phyloP scores from a whole-genome alignment of 2,329 filamentous ascomycete species.

The Blastomyces parvus region DNA sequence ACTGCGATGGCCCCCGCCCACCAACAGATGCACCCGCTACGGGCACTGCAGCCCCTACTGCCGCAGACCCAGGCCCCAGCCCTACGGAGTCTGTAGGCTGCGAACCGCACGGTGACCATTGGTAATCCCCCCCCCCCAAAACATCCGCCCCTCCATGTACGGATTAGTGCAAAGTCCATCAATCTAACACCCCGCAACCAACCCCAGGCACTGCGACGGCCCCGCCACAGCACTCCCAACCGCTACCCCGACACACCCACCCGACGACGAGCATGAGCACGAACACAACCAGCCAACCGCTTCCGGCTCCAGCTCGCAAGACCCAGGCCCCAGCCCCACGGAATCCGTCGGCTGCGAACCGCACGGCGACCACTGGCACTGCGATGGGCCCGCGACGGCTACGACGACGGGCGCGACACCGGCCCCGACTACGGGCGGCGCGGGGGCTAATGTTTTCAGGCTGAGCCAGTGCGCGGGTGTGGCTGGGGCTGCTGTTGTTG shows the following conservation, averaged over 20 bases:
- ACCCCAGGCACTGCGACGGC: too few relatives aligned
- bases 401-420: too few relatives aligned
- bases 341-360: too few relatives aligned
- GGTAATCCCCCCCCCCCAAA: conserved; percentile 17
- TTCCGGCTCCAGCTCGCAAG: too few relatives aligned
- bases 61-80: conserved; percentile 6
- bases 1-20: conserved; percentile 21
- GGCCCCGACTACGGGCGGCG: not conserved
- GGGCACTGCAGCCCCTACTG: conserved; percentile 8
- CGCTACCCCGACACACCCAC: too few relatives aligned
- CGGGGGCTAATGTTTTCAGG: not conserved
- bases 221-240: too few relatives aligned
- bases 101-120: conserved; percentile 19
- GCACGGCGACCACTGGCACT: too few relatives aligned
- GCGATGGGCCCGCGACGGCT: not conserved
- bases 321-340: too few relatives aligned
- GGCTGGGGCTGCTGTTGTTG: not conserved
- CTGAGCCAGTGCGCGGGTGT: not conserved
- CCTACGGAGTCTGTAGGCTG: conserved; percentile 18
- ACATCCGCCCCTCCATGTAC: too few relatives aligned
- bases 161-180: too few relatives aligned
- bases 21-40: conserved; percentile 6
- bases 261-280: too few relatives aligned
- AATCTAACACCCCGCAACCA: not conserved
- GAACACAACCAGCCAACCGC: too few relatives aligned